Conservation (phyloP, 352 stramenopile genomes). For the Phytophthora multivora region DNA sequence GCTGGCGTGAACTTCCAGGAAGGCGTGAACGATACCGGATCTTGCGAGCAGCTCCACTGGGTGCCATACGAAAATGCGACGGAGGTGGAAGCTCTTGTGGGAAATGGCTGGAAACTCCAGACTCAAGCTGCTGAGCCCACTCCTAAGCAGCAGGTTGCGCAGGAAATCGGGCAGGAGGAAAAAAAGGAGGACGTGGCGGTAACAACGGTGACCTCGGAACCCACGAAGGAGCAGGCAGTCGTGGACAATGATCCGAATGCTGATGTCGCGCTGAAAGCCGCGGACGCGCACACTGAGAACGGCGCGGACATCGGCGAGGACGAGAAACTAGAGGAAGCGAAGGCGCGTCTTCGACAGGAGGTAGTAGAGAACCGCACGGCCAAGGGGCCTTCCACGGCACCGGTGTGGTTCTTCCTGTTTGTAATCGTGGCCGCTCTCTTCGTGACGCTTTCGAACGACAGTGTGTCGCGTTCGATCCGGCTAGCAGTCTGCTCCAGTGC, state of each 20-base stretch:
- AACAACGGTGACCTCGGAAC: slow-evolving; percentile 15
- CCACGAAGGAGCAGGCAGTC: slow-evolving; percentile 19
- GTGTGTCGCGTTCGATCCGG: slow-evolving; percentile 57
- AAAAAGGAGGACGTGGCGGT: slow-evolving; percentile 1
- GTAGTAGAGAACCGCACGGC: slow-evolving; percentile 34
- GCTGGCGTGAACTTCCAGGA: slow-evolving; percentile 57
- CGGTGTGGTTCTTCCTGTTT: slow-evolving; percentile 61
- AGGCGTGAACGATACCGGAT: slow-evolving; percentile 57
- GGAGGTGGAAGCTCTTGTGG: slow-evolving; percentile 55
- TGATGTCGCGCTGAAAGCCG: slow-evolving; percentile 29
- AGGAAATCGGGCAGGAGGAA: slow-evolving; percentile 15
- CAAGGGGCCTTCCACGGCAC: slow-evolving; percentile 35
- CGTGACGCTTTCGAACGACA: slow-evolving; percentile 73
- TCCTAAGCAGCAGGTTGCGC: slow-evolving; percentile 22
- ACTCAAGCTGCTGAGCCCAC: slow-evolving; percentile 11
- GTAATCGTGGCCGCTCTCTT: slow-evolving; percentile 57
- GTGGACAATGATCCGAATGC: slow-evolving; percentile 41
- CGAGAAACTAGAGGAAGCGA: slow-evolving; percentile 33
- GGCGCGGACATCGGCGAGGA: slow-evolving; percentile 46
- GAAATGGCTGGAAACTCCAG: slow-evolving; percentile 54
- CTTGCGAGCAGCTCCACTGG: slow-evolving; percentile 73
- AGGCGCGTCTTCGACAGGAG: slow-evolving; percentile 52
- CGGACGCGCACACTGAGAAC: slow-evolving; percentile 46
- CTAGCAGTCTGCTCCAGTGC: slow-evolving; percentile 21
- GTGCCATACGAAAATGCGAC: slow-evolving; percentile 64